These are phyloP conservation scores for Leccinum cinnamomeum DNA, from an alignment of 1,284 basidiomycete species.

Conservation along the genomic window DNA sequence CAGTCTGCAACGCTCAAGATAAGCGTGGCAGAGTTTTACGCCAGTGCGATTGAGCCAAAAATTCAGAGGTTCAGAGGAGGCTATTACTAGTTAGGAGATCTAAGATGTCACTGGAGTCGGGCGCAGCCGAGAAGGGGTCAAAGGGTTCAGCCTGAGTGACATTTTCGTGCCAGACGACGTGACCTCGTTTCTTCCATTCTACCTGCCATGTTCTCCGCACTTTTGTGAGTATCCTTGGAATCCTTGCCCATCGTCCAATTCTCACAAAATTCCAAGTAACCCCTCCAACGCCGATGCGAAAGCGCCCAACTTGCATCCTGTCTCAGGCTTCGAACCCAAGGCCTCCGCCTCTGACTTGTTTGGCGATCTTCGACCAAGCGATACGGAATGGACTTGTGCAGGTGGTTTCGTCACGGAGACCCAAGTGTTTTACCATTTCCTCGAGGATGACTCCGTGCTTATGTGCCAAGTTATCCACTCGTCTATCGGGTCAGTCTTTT, in stretches of 20 bases:
- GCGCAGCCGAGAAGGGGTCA: not conserved
- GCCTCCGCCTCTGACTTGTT: conserved; percentile 58
- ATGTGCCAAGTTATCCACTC: conserved; percentile 97
- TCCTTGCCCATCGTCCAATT: not conserved
- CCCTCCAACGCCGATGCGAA: conserved; percentile 51
- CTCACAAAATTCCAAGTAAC: conserved; percentile 23
- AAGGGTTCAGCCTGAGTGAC: not conserved
- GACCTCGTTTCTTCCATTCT: conserved; percentile 3
- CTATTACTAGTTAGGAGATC: not conserved
- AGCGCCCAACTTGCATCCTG: conserved; percentile 79
- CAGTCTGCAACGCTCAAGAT: not conserved
- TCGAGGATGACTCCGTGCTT: conserved; percentile 80
- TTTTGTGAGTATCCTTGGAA: conserved; percentile 56
- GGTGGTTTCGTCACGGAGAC: conserved; percentile 93
- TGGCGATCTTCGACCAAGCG: conserved; percentile 69
- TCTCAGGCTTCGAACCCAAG: conserved; percentile 47
- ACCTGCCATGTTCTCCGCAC: conserved; percentile 66
- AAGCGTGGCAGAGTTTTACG: not conserved
- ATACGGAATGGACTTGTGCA: conserved; percentile 82
- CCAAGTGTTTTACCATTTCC: conserved; percentile 84
- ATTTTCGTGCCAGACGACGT: not conserved
- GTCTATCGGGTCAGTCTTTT: conserved; percentile 77
- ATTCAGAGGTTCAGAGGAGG: not conserved
- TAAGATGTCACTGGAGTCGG: not conserved
- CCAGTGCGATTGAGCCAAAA: not conserved